Evolutionary conservation across 2,329 filamentous ascomycete species (phyloP), one percentile per base, ranked within the genome.

Genomic region (Ampelomyces quisqualis): DNA sequence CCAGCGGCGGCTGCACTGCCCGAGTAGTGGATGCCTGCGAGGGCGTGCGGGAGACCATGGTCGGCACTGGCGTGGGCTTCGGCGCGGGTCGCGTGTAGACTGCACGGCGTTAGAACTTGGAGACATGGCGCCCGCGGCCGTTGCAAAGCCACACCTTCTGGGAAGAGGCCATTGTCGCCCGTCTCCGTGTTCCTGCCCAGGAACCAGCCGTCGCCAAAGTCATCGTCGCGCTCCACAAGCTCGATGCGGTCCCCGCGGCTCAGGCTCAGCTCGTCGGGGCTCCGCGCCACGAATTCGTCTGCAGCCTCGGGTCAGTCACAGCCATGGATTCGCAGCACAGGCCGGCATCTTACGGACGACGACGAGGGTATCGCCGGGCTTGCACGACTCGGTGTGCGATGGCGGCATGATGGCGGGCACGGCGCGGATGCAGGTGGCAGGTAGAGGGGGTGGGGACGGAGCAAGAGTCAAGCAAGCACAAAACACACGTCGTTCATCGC

Each of bases 271-370:
- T 98, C 93, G 71, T 98, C 93, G 43, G 88, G 86, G 69, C 90
- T 94, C 55, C 93, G 84, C 43, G 91, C 90, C 56, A 84, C 76
- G 68, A 98, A 97, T 71, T 96, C 90, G 72, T 98, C 89, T 95
- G 55, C 34, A 38, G 27, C 5, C 20, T 29, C 19, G 9, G 34
- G 49, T 52, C 35, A 57, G 47, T 43, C 18, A 31, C 14, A 14
- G 14, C 15, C 11, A 13, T n/a, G 21, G 10, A n/a, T 19, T n/a
- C n/a, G 22, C 22, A 19, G 17, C 15, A 20, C 28, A 17, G n/a
- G 9, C 7, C 23, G 31, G 34, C 21, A 32, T 79, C 84, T 76
- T 75, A 88, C 84, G 84, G 58, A 88, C 84, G 55, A 88, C 84
- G 53, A 87, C 67, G 55, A 88, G 71, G 40, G 82, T 78, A 58